phyloP scores from a whole-genome alignment of 371 early-diverging fungal genomes.

The Mycotypha africana region DNA sequence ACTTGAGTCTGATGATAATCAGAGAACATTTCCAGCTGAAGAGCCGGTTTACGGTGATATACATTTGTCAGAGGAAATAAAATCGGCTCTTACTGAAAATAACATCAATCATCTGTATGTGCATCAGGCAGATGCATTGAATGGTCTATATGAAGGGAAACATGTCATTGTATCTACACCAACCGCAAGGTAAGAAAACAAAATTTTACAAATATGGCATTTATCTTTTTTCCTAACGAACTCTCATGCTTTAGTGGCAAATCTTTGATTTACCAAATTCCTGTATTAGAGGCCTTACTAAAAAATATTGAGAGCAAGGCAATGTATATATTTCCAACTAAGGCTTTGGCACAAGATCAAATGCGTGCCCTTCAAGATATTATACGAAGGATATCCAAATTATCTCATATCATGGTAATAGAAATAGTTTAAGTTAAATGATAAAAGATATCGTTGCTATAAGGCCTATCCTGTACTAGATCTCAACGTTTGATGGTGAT shows the following conservation, averaged over 20 bases:
- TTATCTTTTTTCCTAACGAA: not conserved
- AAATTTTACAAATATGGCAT: too few relatives aligned
- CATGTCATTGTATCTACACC: slow-evolving; percentile 65
- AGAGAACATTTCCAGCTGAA: slow-evolving; percentile 16
- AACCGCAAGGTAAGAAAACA: slow-evolving; percentile 63
- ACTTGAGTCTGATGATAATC: slow-evolving; percentile 11
- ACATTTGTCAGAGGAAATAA: slow-evolving; percentile 8
- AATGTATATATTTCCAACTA: slow-evolving; percentile 66
- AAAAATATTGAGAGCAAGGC: slow-evolving; percentile 29
- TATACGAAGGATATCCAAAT: slow-evolving; percentile 18
- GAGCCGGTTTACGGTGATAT: slow-evolving; percentile 16
- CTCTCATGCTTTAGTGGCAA: slow-evolving; percentile 57
- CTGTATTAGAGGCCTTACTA: slow-evolving; percentile 53
- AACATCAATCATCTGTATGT: slow-evolving; percentile 50
- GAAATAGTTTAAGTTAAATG: too few relatives aligned
- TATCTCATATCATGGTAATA: slow-evolving; percentile 13
- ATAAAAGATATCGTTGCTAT: too few relatives aligned
- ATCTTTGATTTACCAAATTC: slow-evolving; percentile 71
- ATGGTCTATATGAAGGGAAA: slow-evolving; percentile 30
- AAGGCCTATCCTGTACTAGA: too few relatives aligned
- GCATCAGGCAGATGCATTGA: slow-evolving; percentile 69
- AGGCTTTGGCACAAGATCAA: slow-evolving; percentile 84
- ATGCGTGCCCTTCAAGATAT: slow-evolving; percentile 39
- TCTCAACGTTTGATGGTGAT: slow-evolving; percentile 45
- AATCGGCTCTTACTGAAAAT: slow-evolving; percentile 16